Conservation (phyloP, 140 eudicot species). For the Anethum foeniculum region DNA sequence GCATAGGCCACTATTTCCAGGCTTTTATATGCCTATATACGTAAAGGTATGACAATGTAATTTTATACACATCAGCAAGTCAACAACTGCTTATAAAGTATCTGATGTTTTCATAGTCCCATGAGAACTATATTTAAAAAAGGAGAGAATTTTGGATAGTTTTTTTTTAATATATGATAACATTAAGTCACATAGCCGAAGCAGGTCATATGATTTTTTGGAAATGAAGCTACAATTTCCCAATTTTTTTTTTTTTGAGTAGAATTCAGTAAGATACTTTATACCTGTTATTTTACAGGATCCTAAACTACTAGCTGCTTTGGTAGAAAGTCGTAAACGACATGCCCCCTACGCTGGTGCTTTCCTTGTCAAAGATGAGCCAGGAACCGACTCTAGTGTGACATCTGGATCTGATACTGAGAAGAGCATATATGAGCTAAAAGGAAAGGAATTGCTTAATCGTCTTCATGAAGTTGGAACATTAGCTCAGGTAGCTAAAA, state of each 20-base stretch:
- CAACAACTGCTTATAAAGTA: neutral
- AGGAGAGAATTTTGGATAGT: neutral
- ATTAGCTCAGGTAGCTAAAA: conserved; percentile 73
- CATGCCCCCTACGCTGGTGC: conserved; percentile 99
- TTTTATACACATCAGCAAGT: neutral
- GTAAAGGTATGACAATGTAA: conserved; percentile 56
- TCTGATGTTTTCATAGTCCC: neutral
- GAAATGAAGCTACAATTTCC: neutral
- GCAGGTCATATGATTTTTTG: conserved; percentile 1
- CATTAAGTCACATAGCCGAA: neutral
- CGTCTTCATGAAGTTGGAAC: conserved; percentile 99
- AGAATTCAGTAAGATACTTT: conserved; percentile 1
- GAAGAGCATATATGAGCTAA: conserved; percentile 63
- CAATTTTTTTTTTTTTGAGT: neutral
- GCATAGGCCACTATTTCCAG: conserved; percentile 92
- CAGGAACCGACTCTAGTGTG: conserved; percentile 35
- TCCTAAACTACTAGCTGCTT: conserved; percentile 82
- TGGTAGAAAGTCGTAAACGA: conserved; percentile 75
- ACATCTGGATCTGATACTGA: conserved; percentile 55
- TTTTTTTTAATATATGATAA: neutral
- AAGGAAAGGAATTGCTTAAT: conserved; percentile 79
- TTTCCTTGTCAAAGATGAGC: conserved; percentile 86
- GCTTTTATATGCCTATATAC: conserved; percentile 92
- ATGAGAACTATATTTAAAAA: neutral
- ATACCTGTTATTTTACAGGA: conserved; percentile 41